A percentile compares a stretch with the other conserved stretches of the same genome.
phyloP scores from a whole-genome alignment of 1,284 basidiomycete genomes.

The Coniophora puteana region DNA sequence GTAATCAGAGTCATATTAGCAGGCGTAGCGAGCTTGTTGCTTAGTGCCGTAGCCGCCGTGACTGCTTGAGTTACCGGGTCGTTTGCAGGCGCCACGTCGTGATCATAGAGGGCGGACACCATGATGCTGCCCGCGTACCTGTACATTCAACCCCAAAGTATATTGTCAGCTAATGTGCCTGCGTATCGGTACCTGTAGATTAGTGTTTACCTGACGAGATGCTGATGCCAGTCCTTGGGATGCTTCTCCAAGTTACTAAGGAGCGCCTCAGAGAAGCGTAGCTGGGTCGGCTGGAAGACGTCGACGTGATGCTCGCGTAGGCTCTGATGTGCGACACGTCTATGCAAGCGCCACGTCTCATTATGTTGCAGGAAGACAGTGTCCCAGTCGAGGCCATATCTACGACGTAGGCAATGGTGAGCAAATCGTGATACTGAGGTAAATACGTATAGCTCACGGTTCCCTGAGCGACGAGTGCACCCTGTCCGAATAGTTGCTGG shows the following conservation, averaged over 20 bases:
- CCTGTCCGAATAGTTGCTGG: constrained; percentile 26
- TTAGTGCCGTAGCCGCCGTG: not conserved
- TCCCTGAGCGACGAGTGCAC: constrained; percentile 18
- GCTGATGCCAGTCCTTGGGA: constrained; percentile 15
- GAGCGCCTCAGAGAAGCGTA: constrained; percentile 22
- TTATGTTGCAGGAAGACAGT: constrained; percentile 24
- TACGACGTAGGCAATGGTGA: too few species aligned
- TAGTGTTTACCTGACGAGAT: constrained; percentile 18
- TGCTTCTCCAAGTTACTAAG: constrained; percentile 21
- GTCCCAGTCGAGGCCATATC: too few species aligned
- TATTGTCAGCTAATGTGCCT: too few species aligned
- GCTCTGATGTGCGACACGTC: constrained; percentile 24
- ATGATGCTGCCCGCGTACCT: not conserved
- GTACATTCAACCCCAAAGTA: too few species aligned
- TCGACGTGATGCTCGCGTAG: constrained; percentile 19
- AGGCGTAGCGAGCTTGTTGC: not conserved
- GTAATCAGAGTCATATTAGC: not conserved
- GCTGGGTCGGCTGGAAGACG: constrained; percentile 19
- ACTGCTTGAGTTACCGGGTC: not conserved
- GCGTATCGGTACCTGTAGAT: not conserved
- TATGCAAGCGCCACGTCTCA: constrained; percentile 26
- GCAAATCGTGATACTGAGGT: too few species aligned
- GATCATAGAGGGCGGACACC: not conserved
- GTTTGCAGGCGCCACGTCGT: not conserved
- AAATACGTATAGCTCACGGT: too few species aligned